Base-by-base conservation (phyloP, 106 monocot species). In the Triglochin maritima region DNA sequence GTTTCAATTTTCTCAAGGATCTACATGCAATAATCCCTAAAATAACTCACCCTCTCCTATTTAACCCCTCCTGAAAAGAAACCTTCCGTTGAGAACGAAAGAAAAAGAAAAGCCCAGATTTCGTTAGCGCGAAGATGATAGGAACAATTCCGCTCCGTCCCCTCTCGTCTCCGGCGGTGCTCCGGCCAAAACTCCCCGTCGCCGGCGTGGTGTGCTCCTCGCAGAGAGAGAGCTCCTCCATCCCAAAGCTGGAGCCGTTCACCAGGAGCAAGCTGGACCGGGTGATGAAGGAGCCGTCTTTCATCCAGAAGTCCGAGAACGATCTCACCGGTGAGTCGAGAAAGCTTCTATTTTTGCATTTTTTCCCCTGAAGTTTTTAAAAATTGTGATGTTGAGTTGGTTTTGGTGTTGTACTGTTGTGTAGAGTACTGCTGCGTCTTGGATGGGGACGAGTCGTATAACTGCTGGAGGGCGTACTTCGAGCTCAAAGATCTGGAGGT, bases 401-500 rank as follows among this genome's bases (percentile, higher is more conserved):
- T 52, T 66, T 53, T 4, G 16, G 0, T 60, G 14, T 49, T 69
- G 60, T 11, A 48, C 60, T 60, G 14, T 49, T 69, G 60, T 11
- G 53, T 64, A 90, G 95, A 90, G n/a, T 95, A 95, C 75, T 95
- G 90, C 74, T 74, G 83, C 7, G 83, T 70, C 3, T 68, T 95
- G 6, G 95, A 90, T 63, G 95, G 90, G 9, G 95, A 95, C 59
- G 82, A 90, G 6, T 83, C 84, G 41, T 90, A 82, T 69, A 87
- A 81, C 67, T 95, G 95, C 69, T 95, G 95, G 95, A 78, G 60
- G 44, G 90, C 90, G 50, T 90, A 90, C 59, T 90, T 90, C 78
- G 90, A 90, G 58, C 79, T 95, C 43, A 83, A 85, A 76, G 78
- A 95, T 71, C 87, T 95, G 3, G 80, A 95, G 68, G 95, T 90